Conservation (phyloP, 306 rosid species). For the Comarum palustre region DNA sequence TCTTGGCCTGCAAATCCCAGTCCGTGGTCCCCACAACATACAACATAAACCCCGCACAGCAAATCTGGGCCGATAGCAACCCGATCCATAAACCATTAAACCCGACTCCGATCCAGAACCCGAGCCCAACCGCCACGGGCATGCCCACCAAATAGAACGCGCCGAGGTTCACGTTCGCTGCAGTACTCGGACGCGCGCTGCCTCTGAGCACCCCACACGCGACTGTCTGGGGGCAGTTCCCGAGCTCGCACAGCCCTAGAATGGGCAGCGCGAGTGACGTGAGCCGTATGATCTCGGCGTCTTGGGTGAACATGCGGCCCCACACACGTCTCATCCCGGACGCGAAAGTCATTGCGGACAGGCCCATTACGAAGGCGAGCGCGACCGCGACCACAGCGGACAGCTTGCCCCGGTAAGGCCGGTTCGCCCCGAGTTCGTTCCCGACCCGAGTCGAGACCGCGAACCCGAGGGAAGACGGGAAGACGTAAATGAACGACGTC, state of each 20-base stretch:
- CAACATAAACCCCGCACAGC: slow-evolving; percentile 83
- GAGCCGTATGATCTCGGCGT: slow-evolving; percentile 50
- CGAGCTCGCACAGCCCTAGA: slow-evolving; percentile 85
- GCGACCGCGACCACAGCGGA: slow-evolving; percentile 59
- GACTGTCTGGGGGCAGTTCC: slow-evolving; percentile 94
- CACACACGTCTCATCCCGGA: slow-evolving; percentile 50
- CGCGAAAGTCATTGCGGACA: slow-evolving; percentile 56
- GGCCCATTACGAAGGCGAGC: slow-evolving; percentile 49
- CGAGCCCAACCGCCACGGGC: slow-evolving; percentile 92
- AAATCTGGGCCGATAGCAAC: slow-evolving; percentile 71
- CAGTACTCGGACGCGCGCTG: slow-evolving; percentile 74
- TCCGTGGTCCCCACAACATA: slow-evolving; percentile 71
- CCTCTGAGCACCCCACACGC: slow-evolving; percentile 85
- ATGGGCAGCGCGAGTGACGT: slow-evolving; percentile 73
- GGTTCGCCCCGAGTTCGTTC: slow-evolving; percentile 69
- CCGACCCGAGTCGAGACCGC: slow-evolving; percentile 92
- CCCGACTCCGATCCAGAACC: slow-evolving; percentile 50
- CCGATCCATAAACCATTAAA: slow-evolving; percentile 94
- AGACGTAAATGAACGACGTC: slow-evolving; percentile 77
- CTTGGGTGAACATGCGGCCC: slow-evolving; percentile 69
- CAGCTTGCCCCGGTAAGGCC: slow-evolving; percentile 39
- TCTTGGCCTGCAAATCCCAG: slow-evolving; percentile 65
- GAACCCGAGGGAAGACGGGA: slow-evolving; percentile 71
- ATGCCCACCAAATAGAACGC: slow-evolving; percentile 85
- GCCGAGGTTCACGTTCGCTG: slow-evolving; percentile 72